A percentile compares a stretch with the other conserved stretches of the same genome.
phyloP scores from a whole-genome alignment of 208 protist species.

The Trypanosoma lewisi region DNA sequence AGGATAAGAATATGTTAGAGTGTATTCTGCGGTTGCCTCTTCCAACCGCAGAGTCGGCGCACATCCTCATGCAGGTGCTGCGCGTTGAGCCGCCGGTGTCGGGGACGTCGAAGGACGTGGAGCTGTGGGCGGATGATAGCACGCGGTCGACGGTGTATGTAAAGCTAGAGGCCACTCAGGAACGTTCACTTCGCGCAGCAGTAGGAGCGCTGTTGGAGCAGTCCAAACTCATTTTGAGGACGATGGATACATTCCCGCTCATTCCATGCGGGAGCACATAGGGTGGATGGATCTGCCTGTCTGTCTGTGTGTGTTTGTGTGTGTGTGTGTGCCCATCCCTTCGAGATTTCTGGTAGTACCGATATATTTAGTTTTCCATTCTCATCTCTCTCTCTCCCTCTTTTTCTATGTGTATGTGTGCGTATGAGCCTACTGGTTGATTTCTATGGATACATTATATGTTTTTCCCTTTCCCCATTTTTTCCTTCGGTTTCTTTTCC shows the following conservation, averaged over 20 bases:
- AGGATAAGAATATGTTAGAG: constrained; percentile 23
- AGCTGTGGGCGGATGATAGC: constrained; percentile 36
- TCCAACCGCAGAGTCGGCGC: constrained; percentile 33
- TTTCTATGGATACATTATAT: constrained; percentile 1
- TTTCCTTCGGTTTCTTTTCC: constrained; percentile 6
- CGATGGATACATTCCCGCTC: constrained; percentile 42
- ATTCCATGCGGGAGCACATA: constrained; percentile 4
- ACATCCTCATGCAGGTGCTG: constrained; percentile 42
- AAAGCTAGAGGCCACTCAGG: constrained; percentile 22
- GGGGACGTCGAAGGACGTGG: constrained; percentile 37
- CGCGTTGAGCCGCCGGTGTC: constrained; percentile 33
- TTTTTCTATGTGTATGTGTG: neutral
- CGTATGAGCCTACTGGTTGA: constrained; percentile 1
- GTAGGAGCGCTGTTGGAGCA: constrained; percentile 52
- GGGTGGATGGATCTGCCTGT: neutral
- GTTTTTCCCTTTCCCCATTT: constrained; percentile 26
- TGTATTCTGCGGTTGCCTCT: constrained; percentile 46
- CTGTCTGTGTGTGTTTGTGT: neutral
- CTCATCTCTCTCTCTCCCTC: too few relatives aligned
- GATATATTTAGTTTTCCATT: neutral
- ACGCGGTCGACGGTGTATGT: constrained; percentile 43
- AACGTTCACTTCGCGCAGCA: constrained; percentile 39
- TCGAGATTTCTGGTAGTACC: neutral
- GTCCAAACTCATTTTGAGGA: constrained; percentile 49
- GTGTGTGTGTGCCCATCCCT: neutral